Percentiles rank a stretch among this genome's conserved stretches.
Evolutionary conservation across 2,329 filamentous ascomycete genomes (phyloP).

Genomic region (Zasmidium angulare): DNA sequence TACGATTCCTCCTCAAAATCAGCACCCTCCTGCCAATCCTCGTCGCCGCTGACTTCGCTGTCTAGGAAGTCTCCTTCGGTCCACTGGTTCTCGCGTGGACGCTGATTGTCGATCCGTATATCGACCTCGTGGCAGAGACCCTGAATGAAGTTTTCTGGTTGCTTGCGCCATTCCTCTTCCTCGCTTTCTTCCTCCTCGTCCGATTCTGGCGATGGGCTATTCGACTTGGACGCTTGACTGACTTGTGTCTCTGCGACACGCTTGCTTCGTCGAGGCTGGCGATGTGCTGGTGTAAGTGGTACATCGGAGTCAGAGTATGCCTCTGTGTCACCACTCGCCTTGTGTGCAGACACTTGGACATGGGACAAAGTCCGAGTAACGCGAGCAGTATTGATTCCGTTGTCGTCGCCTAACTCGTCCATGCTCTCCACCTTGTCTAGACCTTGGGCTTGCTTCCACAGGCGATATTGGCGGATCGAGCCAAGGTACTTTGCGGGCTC

Average conservation of each 20-base stretch:
- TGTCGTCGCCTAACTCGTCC: constrained; percentile 15
- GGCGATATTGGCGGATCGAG: constrained; percentile 43
- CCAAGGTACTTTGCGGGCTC: constrained; percentile 46
- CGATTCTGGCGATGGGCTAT: constrained; percentile 22
- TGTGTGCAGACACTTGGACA: constrained; percentile 29
- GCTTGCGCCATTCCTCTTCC: constrained; percentile 34
- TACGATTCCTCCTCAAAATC: constrained; percentile 49
- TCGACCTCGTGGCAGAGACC: constrained; percentile 70
- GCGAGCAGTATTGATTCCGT: constrained; percentile 13
- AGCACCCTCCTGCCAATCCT: constrained; percentile 58
- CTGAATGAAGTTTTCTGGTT: constrained; percentile 52
- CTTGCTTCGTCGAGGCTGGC: constrained; percentile 30
- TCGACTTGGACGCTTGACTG: constrained; percentile 20
- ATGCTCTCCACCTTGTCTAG: constrained; percentile 2
- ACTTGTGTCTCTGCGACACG: constrained; percentile 28
- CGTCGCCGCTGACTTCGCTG: constrained; percentile 57
- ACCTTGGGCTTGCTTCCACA: constrained; percentile 37
- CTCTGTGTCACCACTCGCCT: constrained; percentile 26
- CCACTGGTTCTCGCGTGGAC: constrained; percentile 66
- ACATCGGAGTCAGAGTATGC: constrained; percentile 23
- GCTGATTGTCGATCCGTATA: constrained; percentile 73
- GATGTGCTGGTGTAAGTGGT: constrained; percentile 4
- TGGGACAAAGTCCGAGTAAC: constrained; percentile 22
- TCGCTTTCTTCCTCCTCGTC: constrained; percentile 37
- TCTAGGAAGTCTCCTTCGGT: constrained; percentile 72